Percentiles rank a stretch among this genome's conserved stretches.
Evolutionary conservation across 106 monocot species (phyloP).

Genomic region (Acorus calamus): DNA sequence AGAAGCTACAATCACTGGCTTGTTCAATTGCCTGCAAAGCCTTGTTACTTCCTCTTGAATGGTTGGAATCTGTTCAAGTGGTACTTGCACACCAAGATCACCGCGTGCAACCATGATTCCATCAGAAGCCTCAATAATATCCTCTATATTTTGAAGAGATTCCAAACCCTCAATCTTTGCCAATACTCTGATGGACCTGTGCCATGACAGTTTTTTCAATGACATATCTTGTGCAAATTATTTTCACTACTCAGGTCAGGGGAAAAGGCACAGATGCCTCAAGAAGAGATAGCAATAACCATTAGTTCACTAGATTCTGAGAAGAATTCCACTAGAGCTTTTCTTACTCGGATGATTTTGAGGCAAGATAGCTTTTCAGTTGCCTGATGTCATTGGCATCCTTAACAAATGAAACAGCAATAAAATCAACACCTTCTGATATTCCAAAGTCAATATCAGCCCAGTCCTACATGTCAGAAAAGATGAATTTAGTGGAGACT

Average conservation of each 20-base stretch:
- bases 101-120: conserved; percentile 55
- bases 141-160: conserved; percentile 38
- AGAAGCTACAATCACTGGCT: conserved; percentile 57
- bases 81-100: conserved; percentile 51
- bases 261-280: no score
- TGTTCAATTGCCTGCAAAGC: conserved; percentile 43
- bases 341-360: conserved; percentile 32
- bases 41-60: conserved; percentile 29
- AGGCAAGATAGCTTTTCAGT: conserved; percentile 36
- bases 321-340: neutral
- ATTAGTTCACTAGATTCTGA: no score
- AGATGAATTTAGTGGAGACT: no score
- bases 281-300: no score
- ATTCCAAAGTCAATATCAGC: conserved; percentile 56
- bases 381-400: conserved; percentile 31
- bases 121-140: conserved; percentile 47
- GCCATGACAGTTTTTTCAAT: no score
- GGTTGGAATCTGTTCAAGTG: conserved; percentile 42
- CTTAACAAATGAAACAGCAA: conserved; percentile 39
- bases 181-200: conserved; percentile 32
- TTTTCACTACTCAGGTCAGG: no score
- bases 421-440: conserved; percentile 43
- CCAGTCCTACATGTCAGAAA: conserved; percentile 41
- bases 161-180: conserved; percentile 52
- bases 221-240: no score